These are phyloP conservation scores for Leccinellum albellum DNA, from an alignment of 768 basidiomycete species.

Conservation along the genomic window DNA sequence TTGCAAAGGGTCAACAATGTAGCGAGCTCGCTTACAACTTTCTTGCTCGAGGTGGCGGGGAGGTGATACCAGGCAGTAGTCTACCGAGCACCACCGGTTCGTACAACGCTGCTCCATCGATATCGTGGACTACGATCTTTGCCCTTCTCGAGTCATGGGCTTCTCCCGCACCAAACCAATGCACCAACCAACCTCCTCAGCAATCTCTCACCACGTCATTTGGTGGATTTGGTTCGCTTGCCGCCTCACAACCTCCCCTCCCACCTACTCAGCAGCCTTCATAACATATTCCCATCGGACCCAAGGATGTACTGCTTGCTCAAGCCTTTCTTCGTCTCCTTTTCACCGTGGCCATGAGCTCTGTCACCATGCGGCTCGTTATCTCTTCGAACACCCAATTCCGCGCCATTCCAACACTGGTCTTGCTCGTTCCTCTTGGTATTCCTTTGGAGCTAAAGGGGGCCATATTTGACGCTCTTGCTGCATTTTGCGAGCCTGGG, in stretches of 20 bases:
- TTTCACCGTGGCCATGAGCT: slow-evolving; percentile 68
- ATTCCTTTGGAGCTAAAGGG: slow-evolving; percentile 88
- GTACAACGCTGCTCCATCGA: slow-evolving; percentile 46
- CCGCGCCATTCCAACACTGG: slow-evolving; percentile 74
- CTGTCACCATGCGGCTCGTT: slow-evolving; percentile 75
- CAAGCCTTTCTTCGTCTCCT: slow-evolving; percentile 80
- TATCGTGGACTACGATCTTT: slow-evolving; percentile 80
- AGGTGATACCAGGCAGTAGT: slow-evolving; percentile 59
- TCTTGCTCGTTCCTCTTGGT: slow-evolving; percentile 72
- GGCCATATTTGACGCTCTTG: slow-evolving; percentile 72
- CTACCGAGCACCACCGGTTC: slow-evolving; percentile 38
- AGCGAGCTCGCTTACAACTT: slow-evolving; percentile 89
- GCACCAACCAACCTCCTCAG: slow-evolving; percentile 41
- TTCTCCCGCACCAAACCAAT: slow-evolving; percentile 46
- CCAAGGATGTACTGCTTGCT: slow-evolving; percentile 74
- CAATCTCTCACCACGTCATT: slow-evolving; percentile 36
- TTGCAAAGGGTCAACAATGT: slow-evolving; percentile 80
- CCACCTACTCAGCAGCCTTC: slow-evolving; percentile 37
- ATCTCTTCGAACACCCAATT: slow-evolving; percentile 75
- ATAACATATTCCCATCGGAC: slow-evolving; percentile 45
- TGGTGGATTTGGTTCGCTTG: slow-evolving; percentile 29
- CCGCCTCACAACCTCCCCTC: slow-evolving; percentile 26
- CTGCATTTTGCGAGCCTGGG: slow-evolving; percentile 80
- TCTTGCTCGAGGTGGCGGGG: slow-evolving; percentile 68
- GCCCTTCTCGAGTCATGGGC: slow-evolving; percentile 74